These are phyloP conservation scores for Scleroderma citrinum DNA, from an alignment of 768 basidiomycete genomes.

Conservation along the genomic window DNA sequence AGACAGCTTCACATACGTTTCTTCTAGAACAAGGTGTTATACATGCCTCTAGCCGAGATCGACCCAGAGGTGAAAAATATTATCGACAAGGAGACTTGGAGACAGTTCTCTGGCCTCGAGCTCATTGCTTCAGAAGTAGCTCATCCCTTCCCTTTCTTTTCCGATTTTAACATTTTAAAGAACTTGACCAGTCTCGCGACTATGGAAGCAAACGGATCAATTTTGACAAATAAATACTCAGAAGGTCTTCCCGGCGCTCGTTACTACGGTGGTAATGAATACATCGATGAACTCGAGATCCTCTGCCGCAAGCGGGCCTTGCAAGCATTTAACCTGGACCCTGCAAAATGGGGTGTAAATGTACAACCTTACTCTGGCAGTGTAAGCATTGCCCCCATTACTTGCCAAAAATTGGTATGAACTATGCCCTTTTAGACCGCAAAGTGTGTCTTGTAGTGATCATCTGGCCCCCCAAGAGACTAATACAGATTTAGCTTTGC, in stretches of 20 bases:
- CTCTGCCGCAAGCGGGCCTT: conserved; percentile 95
- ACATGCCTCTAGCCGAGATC: conserved; percentile 79
- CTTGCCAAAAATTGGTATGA: conserved; percentile 9
- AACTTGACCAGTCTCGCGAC: conserved; percentile 94
- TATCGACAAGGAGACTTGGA: conserved; percentile 98
- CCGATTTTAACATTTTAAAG: conserved; percentile 33
- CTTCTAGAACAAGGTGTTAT: conserved; percentile 83
- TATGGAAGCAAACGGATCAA: conserved; percentile 98
- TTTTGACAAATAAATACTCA: conserved; percentile 98
- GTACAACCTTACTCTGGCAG: conserved; percentile 97
- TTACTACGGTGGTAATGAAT: conserved; percentile 97
- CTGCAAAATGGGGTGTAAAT: conserved; percentile 93
- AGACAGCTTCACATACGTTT: neutral
- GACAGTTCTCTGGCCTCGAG: conserved; percentile 95
- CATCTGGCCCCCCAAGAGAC: neutral
- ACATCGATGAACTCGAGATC: conserved; percentile 92
- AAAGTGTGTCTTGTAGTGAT: conserved; percentile 50
- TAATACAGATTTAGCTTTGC: conserved; percentile 65
- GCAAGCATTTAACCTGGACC: conserved; percentile 92
- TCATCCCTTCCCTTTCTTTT: neutral
- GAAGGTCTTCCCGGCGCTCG: conserved; percentile 98
- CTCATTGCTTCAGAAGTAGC: conserved; percentile 96
- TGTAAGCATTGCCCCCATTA: conserved; percentile 39
- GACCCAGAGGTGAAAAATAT: conserved; percentile 96
- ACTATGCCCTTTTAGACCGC: conserved; percentile 70